These are phyloP conservation scores for Murraya paniculata DNA, from an alignment of 345 rosid species.

Conservation along the genomic window DNA sequence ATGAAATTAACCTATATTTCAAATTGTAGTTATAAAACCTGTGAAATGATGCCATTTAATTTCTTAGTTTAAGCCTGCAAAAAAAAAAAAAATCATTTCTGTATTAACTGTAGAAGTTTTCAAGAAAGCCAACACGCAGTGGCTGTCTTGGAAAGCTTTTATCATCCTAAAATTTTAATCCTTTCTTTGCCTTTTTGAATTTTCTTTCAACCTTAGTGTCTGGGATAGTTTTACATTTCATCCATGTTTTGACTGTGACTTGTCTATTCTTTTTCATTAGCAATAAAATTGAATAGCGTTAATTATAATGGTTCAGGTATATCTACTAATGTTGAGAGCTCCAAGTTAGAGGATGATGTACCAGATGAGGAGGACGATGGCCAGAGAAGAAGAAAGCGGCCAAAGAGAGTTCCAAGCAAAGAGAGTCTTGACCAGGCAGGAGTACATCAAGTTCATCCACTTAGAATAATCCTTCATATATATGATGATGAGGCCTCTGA, in stretches of 20 bases:
- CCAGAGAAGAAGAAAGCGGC: constrained; percentile 71
- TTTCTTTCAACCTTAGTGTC: background rate
- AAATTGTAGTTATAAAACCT: background rate
- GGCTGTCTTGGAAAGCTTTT: background rate
- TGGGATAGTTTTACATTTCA: background rate
- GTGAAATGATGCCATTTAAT: background rate
- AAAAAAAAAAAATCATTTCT: background rate
- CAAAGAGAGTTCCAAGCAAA: constrained; percentile 58
- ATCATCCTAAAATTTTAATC: background rate
- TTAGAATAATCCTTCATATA: constrained; percentile 61
- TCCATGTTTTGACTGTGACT: background rate
- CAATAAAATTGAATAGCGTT: constrained; percentile 1
- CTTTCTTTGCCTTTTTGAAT: background rate
- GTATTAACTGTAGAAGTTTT: background rate
- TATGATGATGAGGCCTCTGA: constrained; percentile 61
- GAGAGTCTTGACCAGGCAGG: constrained; percentile 57
- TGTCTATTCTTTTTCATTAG: background rate
- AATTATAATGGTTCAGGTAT: constrained; percentile 40
- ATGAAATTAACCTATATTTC: background rate
- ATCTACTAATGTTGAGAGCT: constrained; percentile 49
- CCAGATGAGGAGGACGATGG: constrained; percentile 85
- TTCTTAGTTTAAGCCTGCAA: background rate
- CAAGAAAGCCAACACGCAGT: background rate
- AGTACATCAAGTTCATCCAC: constrained; percentile 66
- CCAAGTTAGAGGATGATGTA: constrained; percentile 69